Base-by-base conservation (phyloP, 805 yeast genomes). In the Candida boidinii region DNA sequence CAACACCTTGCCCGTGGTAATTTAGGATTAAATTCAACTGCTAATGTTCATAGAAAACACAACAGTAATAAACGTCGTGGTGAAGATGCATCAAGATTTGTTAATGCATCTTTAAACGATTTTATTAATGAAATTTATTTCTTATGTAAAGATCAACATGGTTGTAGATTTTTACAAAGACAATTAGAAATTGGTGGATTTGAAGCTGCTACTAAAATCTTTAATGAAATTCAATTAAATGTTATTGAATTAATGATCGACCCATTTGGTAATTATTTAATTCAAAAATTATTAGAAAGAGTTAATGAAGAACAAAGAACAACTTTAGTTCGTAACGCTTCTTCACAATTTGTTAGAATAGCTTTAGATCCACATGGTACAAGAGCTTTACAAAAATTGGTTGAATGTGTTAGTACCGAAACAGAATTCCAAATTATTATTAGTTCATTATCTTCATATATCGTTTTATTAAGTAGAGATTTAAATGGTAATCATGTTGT, bases 311-410 rank as follows among this genome's bases (percentile, higher is more conserved):
- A 70, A 39, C 94, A 90, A 58, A 66, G 95, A 38, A 64, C 82
- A 11, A 56, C 66, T 12, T 56, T 92, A 29, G 80, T 90, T 20
- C 63, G 71, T 39, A 77, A 76, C 42, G 85, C 94, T 5, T 68
- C 87, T 3, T 73, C 82, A 2, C 77, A 76, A 26, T 71, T 88
- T 48, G 78, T 83, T 26, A 64, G 79, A 26, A 81, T 92, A 42
- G 94, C 97, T 0, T 64, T 84, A 38, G 88, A 88, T 49, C 94
- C 95, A 21, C 96, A 92, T 55, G 98, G 98, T 10, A 92, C 97
- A 1, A 71, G 98, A 44, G 96, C 97, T 2, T 63, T 92, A 39
- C 98, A 92, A 55, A 88, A 85, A 54, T 66, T 88, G 42, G 86
- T 92, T 32, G 97, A 92, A 52, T 81, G 86, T 44, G 69, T 86